Conservation (phyloP, 2,329 filamentous ascomycete genomes). For the Penicillium sp. region DNA sequence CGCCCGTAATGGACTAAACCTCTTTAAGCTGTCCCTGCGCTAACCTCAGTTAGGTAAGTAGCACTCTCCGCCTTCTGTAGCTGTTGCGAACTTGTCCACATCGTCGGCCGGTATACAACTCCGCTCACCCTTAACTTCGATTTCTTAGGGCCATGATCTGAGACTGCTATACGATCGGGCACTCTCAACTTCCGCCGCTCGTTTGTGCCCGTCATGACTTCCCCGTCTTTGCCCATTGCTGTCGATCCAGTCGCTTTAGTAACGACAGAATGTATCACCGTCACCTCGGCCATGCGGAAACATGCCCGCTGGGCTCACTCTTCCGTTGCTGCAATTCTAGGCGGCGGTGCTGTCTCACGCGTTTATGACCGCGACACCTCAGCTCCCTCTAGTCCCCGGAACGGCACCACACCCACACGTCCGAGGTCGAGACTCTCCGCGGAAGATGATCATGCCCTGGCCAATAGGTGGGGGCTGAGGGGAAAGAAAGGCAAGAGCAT, state of each 20-base stretch:
- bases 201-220: constrained; percentile 36
- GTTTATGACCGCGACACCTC: constrained; percentile 50
- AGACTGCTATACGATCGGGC: constrained; percentile 22
- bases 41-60: constrained; percentile 22
- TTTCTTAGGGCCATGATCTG: constrained; percentile 26
- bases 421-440: constrained; percentile 29
- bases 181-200: constrained; percentile 20
- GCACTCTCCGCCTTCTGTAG: constrained; percentile 23
- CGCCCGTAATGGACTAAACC: neutral
- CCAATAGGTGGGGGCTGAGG: constrained; percentile 88
- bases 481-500: constrained; percentile 97
- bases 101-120: constrained; percentile 10
- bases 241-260: constrained; percentile 91
- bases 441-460: constrained; percentile 57
- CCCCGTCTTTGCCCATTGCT: constrained; percentile 69
- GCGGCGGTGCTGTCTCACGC: constrained; percentile 63
- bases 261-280: constrained; percentile 97
- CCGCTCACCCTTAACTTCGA: neutral
- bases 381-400: constrained; percentile 42
- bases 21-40: neutral
- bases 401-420: constrained; percentile 27
- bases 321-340: constrained; percentile 92
- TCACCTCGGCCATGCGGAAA: constrained; percentile 98
- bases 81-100: constrained; percentile 24
- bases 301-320: constrained; percentile 95